phyloP scores from a whole-genome alignment of 257 asterid genomes.

The Solanum okadae region DNA sequence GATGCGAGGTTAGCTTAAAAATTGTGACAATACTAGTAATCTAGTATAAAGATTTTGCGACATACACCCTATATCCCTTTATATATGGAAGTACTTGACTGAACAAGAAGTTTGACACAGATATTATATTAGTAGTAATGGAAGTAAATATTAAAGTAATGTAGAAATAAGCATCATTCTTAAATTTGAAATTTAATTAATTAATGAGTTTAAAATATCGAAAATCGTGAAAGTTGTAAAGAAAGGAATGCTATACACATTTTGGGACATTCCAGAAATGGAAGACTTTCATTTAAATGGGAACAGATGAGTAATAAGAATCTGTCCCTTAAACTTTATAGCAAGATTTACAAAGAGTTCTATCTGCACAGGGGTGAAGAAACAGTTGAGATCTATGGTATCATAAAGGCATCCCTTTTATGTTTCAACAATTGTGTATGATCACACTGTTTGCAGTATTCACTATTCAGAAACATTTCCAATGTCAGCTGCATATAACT shows the following conservation, averaged over 20 bases:
- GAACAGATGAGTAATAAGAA: neutral
- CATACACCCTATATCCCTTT: neutral
- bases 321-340: neutral
- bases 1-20: conserved; percentile 49
- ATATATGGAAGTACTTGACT: neutral
- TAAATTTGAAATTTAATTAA: neutral
- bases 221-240: neutral
- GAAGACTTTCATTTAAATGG: neutral
- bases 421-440: neutral
- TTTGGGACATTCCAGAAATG: neutral
- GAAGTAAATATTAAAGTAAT: neutral
- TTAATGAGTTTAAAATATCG: neutral
- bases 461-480: neutral
- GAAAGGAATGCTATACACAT: neutral
- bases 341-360: neutral
- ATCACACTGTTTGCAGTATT: neutral
- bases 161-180: neutral
- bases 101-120: neutral
- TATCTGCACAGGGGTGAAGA: neutral
- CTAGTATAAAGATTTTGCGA: neutral
- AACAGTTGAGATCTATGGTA: neutral
- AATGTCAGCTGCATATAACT: neutral
- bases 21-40: neutral
- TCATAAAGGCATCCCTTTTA: neutral
- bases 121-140: neutral